Base-by-base conservation (phyloP, 208 protist genomes). In the Dictyostelium gargantuum region DNA sequence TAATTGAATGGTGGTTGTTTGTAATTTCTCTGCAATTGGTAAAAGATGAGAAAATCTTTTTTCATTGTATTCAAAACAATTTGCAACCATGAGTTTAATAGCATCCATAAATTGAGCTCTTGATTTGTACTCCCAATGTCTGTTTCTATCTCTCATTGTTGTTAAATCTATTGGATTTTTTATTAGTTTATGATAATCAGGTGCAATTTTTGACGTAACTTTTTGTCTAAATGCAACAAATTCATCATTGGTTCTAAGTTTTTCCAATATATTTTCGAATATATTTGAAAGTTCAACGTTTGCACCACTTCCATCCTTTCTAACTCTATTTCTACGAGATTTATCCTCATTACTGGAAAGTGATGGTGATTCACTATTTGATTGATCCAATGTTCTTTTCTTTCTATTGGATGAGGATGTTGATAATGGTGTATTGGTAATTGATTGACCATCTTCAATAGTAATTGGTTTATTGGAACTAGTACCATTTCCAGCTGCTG, bases 111-210 rank as follows among this genome's bases (percentile, higher is more conserved):
- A 93, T 68, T 80, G 61, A 38, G 46, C 58, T 46, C 84, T 94
- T 8, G 38, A 63, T 77, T 91, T 91, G 21, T 92, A 92, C 54
- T 92, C 86, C 61, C 74, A 84, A 44, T 84, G 50, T 85, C 86
- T 84, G 26, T 46, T 48, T 54, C 50, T 42, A 84, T 80, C 66
- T 86, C 85, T 70, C 54, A 95, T 95, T 42, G 91, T 93, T 40
- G 80, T 85, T 23, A 95, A 46, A 86, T 95, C 93, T n/a, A 95
- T 95, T 77, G 93, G 93, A 70, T 92, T 91, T 54, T 95, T 95
- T 17, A 95, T 95, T 26, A 92, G 17, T 15, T 63, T 80, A 48
- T 89, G 46, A 66, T 95, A 95, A 80, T 93, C 91, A 58, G 93
- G 93, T 40, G 84, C 93, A 35, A 91, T 32, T 40, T 92, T 92